A percentile compares a stretch with the other conserved stretches of the same genome.
Evolutionary conservation across 192 early-diverging fungal species (phyloP).

Genomic region (Coemansia sp.): DNA sequence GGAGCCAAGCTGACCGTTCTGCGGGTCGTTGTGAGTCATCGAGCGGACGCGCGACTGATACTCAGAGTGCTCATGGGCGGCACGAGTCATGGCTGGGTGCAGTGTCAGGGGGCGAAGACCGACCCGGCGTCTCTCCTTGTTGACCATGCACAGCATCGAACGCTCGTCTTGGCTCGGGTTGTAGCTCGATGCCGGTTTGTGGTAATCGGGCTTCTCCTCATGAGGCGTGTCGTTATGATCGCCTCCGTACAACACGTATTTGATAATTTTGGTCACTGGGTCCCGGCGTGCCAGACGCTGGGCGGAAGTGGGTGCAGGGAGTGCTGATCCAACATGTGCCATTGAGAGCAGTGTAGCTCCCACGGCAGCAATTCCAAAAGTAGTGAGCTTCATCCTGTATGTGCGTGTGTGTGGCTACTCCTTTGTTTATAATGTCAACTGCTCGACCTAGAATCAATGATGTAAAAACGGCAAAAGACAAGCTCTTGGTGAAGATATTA

Average conservation of each 20-base stretch:
- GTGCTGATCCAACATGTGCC: slow-evolving; percentile 14
- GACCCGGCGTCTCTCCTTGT: slow-evolving; percentile 33
- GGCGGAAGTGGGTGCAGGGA: slow-evolving; percentile 7
- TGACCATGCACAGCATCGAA: slow-evolving; percentile 43
- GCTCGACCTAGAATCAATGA: too few relatives aligned
- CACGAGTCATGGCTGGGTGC: slow-evolving; percentile 30
- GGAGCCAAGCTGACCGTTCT: slow-evolving; percentile 27
- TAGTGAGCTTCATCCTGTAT: slow-evolving; percentile 36
- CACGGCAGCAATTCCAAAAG: slow-evolving; percentile 22
- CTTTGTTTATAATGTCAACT: background rate
- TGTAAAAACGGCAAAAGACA: too few relatives aligned
- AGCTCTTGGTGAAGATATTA: too few relatives aligned
- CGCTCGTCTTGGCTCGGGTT: slow-evolving; percentile 13
- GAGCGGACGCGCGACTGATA: slow-evolving; percentile 40
- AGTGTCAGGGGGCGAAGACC: slow-evolving; percentile 24
- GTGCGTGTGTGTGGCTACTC: background rate
- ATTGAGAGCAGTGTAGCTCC: slow-evolving; percentile 16
- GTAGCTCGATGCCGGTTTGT: background rate
- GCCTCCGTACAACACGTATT: slow-evolving; percentile 33
- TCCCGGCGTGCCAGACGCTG: slow-evolving; percentile 46
- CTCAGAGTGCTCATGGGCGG: slow-evolving; percentile 47
- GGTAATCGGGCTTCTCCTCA: background rate
- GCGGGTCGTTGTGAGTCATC: slow-evolving; percentile 47
- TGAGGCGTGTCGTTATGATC: slow-evolving; percentile 9
- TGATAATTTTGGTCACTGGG: slow-evolving; percentile 22